Evolutionary conservation across 495 filamentous ascomycete genomes (phyloP), one percentile per base, ranked within the genome.

Genomic region (Penicillium bovifimosum): DNA sequence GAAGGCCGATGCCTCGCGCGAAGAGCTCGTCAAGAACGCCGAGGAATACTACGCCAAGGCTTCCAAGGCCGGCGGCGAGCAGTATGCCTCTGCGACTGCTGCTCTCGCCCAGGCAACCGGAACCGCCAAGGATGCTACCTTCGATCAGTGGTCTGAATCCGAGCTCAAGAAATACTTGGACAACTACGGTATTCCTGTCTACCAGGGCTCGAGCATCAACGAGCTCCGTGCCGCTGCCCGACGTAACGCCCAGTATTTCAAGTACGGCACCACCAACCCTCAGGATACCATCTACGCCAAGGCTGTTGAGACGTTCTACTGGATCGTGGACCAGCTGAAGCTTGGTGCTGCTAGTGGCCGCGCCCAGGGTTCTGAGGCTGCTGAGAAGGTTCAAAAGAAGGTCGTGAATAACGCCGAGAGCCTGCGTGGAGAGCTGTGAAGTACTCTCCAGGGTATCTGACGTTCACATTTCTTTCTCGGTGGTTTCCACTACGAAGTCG

Each of bases 81-180:
- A 80, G 17, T 90, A 85, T 51, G 87, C 87, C 16, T 87, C 86
- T 6, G 82, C 85, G 14, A 91, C 88, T 16, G 86, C 84, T 20
- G 86, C 86, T 53, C 73, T 92, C 8, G 75, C 86, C 2, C 69
- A 80, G 29, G 84, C 83, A 9, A 91, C 89, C 9, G 81, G 81
- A 50, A 60, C 75, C 5, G 86, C 78, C 40, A 92, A 91, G 74
- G 80, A 85, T 14, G 68, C 66, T 14, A 78, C 82, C 4, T 93
- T 93, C 56, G 84, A 93, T 41, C 84, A 81, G 2, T 95, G 90
- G 90, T 87, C 87, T 46, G 83, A 84, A 27, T 84, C 80, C 13
- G 90, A 95, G 16, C 74, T 95, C 47, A 92, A 92, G 74, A 71
- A 79, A 11, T 92, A 90, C 55, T 77, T 92, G 10, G 88, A 92